Evolutionary conservation across 768 basidiomycete genomes (phyloP).

Genomic region (Lactifluus subvellereus): DNA sequence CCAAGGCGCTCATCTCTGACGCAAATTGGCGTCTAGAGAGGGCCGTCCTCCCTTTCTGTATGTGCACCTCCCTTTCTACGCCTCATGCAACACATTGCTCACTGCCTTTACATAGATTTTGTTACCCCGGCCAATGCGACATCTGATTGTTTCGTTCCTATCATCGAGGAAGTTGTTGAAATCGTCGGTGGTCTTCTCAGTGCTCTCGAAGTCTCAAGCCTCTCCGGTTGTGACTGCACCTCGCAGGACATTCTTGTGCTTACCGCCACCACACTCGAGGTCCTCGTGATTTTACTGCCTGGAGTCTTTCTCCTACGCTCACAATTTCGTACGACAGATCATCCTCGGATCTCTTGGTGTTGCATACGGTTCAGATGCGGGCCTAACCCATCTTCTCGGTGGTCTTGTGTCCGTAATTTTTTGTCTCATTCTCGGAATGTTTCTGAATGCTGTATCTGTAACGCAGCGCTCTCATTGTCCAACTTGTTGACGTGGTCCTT

Average conservation of each 20-base stretch:
- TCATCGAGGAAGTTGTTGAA: background rate
- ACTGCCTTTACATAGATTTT: background rate
- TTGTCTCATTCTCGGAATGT: background rate
- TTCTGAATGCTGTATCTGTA: background rate
- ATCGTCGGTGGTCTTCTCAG: background rate
- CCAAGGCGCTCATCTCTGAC: background rate
- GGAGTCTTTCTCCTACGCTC: background rate
- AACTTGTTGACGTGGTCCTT: slow-evolving; percentile 10
- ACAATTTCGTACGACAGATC: background rate
- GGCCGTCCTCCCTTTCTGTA: background rate
- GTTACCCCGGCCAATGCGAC: background rate
- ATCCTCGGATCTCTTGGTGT: background rate
- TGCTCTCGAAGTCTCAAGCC: background rate
- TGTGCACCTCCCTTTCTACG: background rate
- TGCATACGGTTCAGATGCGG: background rate
- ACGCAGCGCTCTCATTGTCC: background rate
- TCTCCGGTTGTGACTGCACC: slow-evolving; percentile 8
- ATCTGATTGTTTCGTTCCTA: background rate
- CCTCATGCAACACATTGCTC: background rate
- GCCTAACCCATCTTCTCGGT: background rate
- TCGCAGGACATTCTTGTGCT: background rate
- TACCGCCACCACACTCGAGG: background rate
- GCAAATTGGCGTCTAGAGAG: background rate
- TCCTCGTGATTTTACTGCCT: background rate
- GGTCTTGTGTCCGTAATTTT: slow-evolving; percentile 5